Evolutionary conservation across 2,329 filamentous ascomycete species (phyloP).

Genomic region (Fusarium sp.): DNA sequence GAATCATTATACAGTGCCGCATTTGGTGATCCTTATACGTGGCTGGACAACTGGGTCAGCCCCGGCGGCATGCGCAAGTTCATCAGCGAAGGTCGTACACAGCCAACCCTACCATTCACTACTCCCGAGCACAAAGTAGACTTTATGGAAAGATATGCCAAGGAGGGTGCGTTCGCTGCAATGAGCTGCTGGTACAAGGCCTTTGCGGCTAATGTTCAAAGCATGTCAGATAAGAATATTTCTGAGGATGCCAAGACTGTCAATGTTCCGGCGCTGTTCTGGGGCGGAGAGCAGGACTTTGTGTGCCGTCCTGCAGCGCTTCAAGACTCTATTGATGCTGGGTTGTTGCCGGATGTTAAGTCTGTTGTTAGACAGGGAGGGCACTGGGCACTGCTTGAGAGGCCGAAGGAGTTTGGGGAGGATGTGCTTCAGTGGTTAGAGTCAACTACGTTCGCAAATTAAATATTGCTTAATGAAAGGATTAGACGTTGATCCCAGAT

Average conservation of each 20-base stretch:
- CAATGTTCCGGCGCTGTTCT: neutral
- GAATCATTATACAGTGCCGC: neutral
- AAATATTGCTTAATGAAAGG: rapidly evolving
- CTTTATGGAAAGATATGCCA: neutral
- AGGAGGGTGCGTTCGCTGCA: neutral
- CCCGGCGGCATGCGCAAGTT: neutral
- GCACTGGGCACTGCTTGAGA: neutral
- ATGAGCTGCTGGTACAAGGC: neutral
- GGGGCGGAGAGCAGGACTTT: neutral
- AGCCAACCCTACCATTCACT: neutral
- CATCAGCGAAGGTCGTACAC: neutral
- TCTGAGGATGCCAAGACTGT: neutral
- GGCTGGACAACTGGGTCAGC: neutral
- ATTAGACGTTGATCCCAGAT: too few species aligned
- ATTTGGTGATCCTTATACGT: neutral
- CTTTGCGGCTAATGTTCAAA: neutral
- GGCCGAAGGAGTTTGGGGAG: neutral
- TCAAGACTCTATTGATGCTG: neutral
- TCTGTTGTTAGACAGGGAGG: neutral
- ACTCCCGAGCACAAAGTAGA: neutral
- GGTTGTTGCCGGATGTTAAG: neutral
- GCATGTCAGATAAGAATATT: neutral
- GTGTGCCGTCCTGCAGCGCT: neutral
- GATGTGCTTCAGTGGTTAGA: neutral
- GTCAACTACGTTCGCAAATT: neutral